Percentiles rank a stretch among this genome's conserved stretches.
Evolutionary conservation across 2,329 filamentous ascomycete species (phyloP).

Genomic region (Fusarium nygamai): DNA sequence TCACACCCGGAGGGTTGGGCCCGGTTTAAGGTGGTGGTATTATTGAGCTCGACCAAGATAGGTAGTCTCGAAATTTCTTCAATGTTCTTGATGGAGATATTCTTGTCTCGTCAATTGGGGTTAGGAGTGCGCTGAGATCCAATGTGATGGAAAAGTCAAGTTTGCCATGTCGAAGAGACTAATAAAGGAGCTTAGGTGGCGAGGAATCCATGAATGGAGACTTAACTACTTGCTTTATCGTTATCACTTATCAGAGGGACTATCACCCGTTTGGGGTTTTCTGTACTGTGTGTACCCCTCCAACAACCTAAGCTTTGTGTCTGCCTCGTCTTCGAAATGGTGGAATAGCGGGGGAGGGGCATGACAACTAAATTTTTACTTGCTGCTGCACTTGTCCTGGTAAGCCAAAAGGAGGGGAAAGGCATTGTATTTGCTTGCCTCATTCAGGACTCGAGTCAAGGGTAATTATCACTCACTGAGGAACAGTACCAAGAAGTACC

Average conservation of each 20-base stretch:
- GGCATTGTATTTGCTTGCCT: neutral
- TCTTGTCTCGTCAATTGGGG: neutral
- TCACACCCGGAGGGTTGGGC: slow-evolving; percentile 29
- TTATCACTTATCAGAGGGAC: neutral
- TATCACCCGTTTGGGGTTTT: neutral
- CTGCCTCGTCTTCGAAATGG: neutral
- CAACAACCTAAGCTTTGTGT: neutral
- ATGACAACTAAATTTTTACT: neutral
- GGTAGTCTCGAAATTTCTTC: slow-evolving; percentile 11
- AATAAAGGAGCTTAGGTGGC: neutral
- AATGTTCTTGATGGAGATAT: neutral
- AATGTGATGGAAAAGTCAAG: neutral
- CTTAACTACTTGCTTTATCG: neutral
- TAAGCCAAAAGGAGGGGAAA: neutral
- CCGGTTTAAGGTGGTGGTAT: neutral
- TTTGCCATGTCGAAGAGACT: neutral
- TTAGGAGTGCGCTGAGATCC: neutral
- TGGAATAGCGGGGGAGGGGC: slow-evolving; percentile 35
- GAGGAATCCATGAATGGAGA: neutral
- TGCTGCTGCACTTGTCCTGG: neutral
- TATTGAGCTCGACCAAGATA: neutral
- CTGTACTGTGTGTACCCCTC: slow-evolving; percentile 13
- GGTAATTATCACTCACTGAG: neutral
- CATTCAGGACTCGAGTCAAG: neutral
- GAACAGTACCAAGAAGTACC: neutral